Evolutionary conservation across 352 stramenopile species (phyloP).

Genomic region (Phytophthora meadii): DNA sequence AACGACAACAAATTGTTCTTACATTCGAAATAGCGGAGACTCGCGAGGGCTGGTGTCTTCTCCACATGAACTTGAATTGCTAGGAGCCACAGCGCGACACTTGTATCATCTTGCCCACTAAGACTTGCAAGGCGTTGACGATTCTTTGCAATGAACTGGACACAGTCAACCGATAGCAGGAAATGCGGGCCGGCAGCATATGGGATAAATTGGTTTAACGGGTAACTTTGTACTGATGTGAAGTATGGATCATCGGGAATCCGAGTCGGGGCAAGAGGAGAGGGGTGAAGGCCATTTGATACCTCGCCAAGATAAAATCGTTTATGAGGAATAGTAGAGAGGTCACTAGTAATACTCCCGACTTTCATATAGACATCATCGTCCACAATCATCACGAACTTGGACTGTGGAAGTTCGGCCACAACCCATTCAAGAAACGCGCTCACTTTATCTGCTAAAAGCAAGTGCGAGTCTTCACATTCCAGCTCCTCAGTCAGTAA

Average conservation of each 20-base stretch:
- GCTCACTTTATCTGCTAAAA: conserved; percentile 58
- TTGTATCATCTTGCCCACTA: conserved; percentile 58
- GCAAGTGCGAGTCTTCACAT: conserved; percentile 49
- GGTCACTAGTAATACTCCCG: not conserved
- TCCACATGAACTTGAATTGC: conserved; percentile 52
- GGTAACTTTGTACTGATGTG: conserved; percentile 26
- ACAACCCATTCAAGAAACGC: conserved; percentile 5
- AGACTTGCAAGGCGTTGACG: conserved; percentile 31
- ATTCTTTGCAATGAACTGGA: conserved; percentile 49
- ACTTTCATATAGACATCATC: conserved; percentile 58
- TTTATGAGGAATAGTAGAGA: not conserved
- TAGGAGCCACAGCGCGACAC: conserved; percentile 62
- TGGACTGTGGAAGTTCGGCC: not conserved
- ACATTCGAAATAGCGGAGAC: not conserved
- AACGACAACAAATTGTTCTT: conserved; percentile 8
- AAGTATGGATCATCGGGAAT: not conserved
- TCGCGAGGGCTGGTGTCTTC: conserved; percentile 1
- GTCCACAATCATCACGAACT: conserved; percentile 57
- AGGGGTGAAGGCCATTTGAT: not conserved
- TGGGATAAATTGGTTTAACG: conserved; percentile 33
- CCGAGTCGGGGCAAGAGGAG: conserved; percentile 37
- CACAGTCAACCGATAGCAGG: conserved; percentile 54
- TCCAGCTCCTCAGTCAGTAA: conserved; percentile 53
- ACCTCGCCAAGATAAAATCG: conserved; percentile 21
- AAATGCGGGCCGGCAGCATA: conserved; percentile 50